phyloP scores from a whole-genome alignment of 441 rosid species.

The Gossypium lobatum region DNA sequence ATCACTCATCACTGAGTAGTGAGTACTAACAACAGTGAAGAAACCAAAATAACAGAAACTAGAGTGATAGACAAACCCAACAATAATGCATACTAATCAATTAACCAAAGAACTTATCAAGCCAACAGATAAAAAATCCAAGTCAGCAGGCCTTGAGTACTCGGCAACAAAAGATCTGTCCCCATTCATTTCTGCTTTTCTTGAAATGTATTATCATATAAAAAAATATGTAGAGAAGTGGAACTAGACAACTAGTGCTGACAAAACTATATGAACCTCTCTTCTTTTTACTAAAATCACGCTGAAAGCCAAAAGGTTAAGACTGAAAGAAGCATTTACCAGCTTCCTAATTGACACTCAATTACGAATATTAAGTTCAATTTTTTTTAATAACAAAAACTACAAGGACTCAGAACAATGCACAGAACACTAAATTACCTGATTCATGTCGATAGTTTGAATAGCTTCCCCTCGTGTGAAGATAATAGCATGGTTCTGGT shows the following conservation, averaged over 20 bases:
- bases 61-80: not conserved
- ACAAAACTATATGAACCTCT: not conserved
- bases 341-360: not conserved
- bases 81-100: not conserved
- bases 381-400: not conserved
- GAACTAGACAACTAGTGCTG: not conserved
- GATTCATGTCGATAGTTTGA: constrained; percentile 98
- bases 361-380: not conserved
- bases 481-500: constrained; percentile 87
- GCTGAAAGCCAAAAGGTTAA: not conserved
- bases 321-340: not conserved
- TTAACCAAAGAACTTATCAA: not conserved
- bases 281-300: not conserved
- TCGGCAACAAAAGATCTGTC: not conserved
- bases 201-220: not conserved
- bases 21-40: not conserved
- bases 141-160: not conserved
- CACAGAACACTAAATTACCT: constrained; percentile 38
- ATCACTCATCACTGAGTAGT: not conserved
- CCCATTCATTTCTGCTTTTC: not conserved
- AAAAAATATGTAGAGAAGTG: not conserved
- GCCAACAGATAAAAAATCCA: not conserved
- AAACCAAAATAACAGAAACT: not conserved
- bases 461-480: constrained; percentile 97
- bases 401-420: not conserved